Evolutionary conservation across 2,329 filamentous ascomycete genomes (phyloP).

Genomic region (Septoria linicola): DNA sequence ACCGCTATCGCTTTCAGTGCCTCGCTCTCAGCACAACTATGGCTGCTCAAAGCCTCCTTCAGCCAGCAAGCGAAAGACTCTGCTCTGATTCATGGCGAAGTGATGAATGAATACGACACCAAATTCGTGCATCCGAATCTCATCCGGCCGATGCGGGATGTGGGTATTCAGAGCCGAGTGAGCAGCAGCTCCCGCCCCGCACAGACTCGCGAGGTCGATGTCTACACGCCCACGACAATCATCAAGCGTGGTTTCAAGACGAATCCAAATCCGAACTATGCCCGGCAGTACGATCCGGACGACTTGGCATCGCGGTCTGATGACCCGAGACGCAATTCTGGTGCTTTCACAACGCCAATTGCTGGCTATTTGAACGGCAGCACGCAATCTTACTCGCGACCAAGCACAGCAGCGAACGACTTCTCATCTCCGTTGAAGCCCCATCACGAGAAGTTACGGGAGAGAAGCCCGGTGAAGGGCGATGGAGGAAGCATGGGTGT

Average conservation of each 20-base stretch:
- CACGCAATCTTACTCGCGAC: slow-evolving; percentile 39
- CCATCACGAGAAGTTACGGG: slow-evolving; percentile 46
- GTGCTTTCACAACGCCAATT: slow-evolving; percentile 8
- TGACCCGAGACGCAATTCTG: slow-evolving; percentile 27
- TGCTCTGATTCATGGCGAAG: slow-evolving; percentile 81
- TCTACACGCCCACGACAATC: slow-evolving; percentile 61
- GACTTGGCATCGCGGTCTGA: slow-evolving; percentile 32
- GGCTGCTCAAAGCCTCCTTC: slow-evolving; percentile 70
- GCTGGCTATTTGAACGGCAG: slow-evolving; percentile 33
- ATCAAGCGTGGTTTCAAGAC: slow-evolving; percentile 76
- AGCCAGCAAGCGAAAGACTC: slow-evolving; percentile 82
- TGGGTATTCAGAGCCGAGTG: slow-evolving; percentile 72
- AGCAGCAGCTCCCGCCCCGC: slow-evolving; percentile 35
- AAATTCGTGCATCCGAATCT: slow-evolving; percentile 91
- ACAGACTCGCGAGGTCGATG: slow-evolving; percentile 53
- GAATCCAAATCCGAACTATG: slow-evolving; percentile 79
- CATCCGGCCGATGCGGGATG: slow-evolving; percentile 75
- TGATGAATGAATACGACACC: slow-evolving; percentile 90
- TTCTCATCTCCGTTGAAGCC: slow-evolving; percentile 51
- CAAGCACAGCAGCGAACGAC: slow-evolving; percentile 38
- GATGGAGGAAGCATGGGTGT: slow-evolving; percentile 79
- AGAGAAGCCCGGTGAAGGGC: slow-evolving; percentile 53
- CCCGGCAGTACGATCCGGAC: slow-evolving; percentile 66
- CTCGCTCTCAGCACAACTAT: slow-evolving; percentile 74
- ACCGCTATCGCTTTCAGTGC: slow-evolving; percentile 75